These are phyloP conservation scores for Hymenotorrendiella dingleyae DNA, from an alignment of 2,329 filamentous ascomycete species.

Conservation along the genomic window DNA sequence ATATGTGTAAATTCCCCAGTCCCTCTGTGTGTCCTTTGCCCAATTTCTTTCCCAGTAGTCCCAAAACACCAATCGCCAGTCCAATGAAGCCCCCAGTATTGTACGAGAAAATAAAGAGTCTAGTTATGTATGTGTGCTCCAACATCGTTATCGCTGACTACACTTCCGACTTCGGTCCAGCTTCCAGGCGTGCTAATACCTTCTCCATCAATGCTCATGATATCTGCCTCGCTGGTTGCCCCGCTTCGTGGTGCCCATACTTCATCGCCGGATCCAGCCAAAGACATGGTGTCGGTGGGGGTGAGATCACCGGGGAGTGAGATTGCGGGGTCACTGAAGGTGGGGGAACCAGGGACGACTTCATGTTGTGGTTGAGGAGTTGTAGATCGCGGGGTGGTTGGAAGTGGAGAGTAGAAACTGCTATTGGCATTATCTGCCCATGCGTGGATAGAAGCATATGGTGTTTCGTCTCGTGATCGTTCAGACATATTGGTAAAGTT, in stretches of 20 bases:
- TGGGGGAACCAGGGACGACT: constrained; percentile 18
- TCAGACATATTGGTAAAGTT: constrained; percentile 48
- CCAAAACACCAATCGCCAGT: no score
- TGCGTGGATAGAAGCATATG: constrained; percentile 57
- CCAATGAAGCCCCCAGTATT: no score
- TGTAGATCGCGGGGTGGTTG: constrained; percentile 37
- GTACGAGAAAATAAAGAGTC: constrained; percentile 7
- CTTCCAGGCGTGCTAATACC: constrained; percentile 54
- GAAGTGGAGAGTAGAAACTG: constrained; percentile 57
- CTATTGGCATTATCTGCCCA: constrained; percentile 46
- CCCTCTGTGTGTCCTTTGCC: no score
- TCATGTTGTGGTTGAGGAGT: constrained; percentile 15
- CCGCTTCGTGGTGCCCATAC: constrained; percentile 31
- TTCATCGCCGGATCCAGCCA: constrained; percentile 46
- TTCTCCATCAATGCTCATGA: constrained; percentile 52
- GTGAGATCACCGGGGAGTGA: constrained; percentile 43
- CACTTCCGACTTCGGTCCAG: constrained; percentile 61
- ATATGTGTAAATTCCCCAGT: no score
- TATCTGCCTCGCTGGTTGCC: constrained; percentile 42
- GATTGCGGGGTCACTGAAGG: constrained; percentile 21
- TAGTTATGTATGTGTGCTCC: constrained; percentile 21
- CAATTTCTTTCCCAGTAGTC: no score
- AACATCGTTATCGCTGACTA: constrained; percentile 41
- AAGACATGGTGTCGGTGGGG: constrained; percentile 52
- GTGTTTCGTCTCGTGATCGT: constrained; percentile 38